phyloP scores from a whole-genome alignment of 495 filamentous ascomycete species.

The Trichoderma erinaceum region DNA sequence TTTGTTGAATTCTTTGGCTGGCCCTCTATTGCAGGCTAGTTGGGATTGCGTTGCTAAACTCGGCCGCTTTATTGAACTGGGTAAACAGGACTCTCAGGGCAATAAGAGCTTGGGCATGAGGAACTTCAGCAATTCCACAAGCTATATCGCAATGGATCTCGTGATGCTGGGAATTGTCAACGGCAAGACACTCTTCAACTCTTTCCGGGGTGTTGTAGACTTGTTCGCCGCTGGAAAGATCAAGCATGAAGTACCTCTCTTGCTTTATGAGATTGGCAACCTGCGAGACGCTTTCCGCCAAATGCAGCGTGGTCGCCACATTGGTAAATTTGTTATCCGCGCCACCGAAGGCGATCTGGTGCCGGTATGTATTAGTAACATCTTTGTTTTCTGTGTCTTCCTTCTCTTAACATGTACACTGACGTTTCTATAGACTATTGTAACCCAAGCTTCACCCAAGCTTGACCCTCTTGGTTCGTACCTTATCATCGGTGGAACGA shows the following conservation, averaged over 20 bases:
- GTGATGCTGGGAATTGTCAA: conserved; percentile 24
- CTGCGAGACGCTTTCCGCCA: conserved; percentile 38
- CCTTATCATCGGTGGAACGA: conserved; percentile 41
- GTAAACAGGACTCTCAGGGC: conserved; percentile 29
- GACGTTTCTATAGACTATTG: neutral
- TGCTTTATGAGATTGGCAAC: conserved; percentile 32
- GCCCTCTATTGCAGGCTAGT: conserved; percentile 42
- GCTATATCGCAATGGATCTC: conserved; percentile 41
- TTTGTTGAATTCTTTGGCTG: conserved; percentile 46
- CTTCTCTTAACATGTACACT: neutral
- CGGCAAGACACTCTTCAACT: neutral
- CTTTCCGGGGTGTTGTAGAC: conserved; percentile 23
- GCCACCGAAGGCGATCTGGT: neutral
- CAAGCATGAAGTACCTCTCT: conserved; percentile 31
- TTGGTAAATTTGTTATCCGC: conserved; percentile 51
- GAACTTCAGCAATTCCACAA: conserved; percentile 33
- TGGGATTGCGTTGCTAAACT: conserved; percentile 44
- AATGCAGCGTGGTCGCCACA: conserved; percentile 45
- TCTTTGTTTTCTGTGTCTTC: neutral
- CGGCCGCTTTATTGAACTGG: conserved; percentile 51
- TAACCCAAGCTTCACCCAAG: neutral
- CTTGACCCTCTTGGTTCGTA: conserved; percentile 37
- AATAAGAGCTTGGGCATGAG: conserved; percentile 34
- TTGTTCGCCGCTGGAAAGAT: conserved; percentile 26
- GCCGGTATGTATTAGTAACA: neutral